These are phyloP conservation scores for Zymoseptoria pseudotritici DNA, from an alignment of 2,329 filamentous ascomycete species.

Conservation along the genomic window DNA sequence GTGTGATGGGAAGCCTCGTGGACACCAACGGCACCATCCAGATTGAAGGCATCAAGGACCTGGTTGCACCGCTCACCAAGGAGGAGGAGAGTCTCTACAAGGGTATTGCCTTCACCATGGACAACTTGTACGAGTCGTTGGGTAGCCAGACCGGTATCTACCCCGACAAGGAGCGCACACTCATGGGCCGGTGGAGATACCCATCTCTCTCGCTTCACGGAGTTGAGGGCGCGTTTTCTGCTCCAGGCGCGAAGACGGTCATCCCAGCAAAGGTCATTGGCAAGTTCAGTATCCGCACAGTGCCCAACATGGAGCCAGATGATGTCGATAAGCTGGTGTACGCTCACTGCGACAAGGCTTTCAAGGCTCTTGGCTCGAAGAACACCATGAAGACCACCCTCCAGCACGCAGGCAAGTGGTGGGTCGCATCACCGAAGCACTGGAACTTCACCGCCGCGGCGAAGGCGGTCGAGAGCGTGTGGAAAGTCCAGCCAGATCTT, in stretches of 20 bases:
- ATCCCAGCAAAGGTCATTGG: conserved; percentile 96
- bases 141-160: conserved; percentile 83
- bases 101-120: conserved; percentile 90
- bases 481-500: conserved; percentile 86
- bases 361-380: conserved; percentile 82
- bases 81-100: conserved; percentile 87
- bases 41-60: conserved; percentile 87
- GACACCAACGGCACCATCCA: conserved; percentile 86
- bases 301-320: conserved; percentile 93
- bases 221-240: conserved; percentile 88
- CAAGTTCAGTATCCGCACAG: conserved; percentile 97
- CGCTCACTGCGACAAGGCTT: conserved; percentile 75
- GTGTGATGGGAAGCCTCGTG: conserved; percentile 74
- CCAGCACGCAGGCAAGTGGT: conserved; percentile 95
- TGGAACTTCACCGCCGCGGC: conserved; percentile 95
- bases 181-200: conserved; percentile 95
- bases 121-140: conserved; percentile 84
- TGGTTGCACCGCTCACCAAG: conserved; percentile 79
- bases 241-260: conserved; percentile 92
- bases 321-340: conserved; percentile 79
- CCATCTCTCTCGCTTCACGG: conserved; percentile 92
- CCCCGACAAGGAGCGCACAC: conserved; percentile 78
- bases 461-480: conserved; percentile 95
- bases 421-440: conserved; percentile 94
- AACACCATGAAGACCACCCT: conserved; percentile 77